A percentile compares a stretch with the other conserved stretches of the same genome.
Conservation (phyloP, 208 protist genomes). For the Wallacemonas sp. region DNA sequence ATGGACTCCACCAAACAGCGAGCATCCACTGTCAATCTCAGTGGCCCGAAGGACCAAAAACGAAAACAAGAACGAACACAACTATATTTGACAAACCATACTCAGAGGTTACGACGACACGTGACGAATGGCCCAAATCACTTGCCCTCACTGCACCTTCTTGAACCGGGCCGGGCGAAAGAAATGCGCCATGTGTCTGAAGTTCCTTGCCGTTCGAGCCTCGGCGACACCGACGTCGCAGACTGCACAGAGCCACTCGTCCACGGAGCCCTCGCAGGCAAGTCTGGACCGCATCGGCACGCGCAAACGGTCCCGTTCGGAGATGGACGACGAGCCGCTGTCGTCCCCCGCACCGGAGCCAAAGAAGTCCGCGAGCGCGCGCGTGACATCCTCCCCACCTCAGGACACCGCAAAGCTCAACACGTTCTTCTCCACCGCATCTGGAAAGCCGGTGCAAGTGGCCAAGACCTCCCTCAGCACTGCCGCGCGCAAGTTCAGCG, state of each 20-base stretch:
- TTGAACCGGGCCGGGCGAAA: constrained; percentile 41
- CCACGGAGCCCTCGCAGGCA: neutral
- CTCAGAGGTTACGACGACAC: too few relatives aligned
- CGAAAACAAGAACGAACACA: too few relatives aligned
- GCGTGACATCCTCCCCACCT: neutral
- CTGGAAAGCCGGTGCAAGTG: constrained; percentile 38
- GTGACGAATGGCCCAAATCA: constrained; percentile 1
- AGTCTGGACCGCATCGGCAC: neutral
- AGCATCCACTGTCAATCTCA: too few relatives aligned
- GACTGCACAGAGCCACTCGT: neutral
- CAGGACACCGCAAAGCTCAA: neutral
- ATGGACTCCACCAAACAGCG: too few relatives aligned
- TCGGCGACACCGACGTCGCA: neutral
- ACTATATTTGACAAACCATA: too few relatives aligned
- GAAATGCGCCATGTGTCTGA: constrained; percentile 62
- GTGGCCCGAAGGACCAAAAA: too few relatives aligned
- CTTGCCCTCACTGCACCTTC: constrained; percentile 72
- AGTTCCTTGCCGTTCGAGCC: constrained; percentile 30
- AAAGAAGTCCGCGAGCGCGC: constrained; percentile 12
- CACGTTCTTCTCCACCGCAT: constrained; percentile 50
- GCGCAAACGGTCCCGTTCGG: constrained; percentile 30
- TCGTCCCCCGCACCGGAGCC: constrained; percentile 22
- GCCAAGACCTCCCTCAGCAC: constrained; percentile 23
- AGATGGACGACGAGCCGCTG: neutral
- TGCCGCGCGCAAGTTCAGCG: constrained; percentile 15